A percentile compares a stretch with the other conserved stretches of the same genome.
Evolutionary conservation across 78 protist species (phyloP).

Genomic region (Paratrimastix pyriformis): DNA sequence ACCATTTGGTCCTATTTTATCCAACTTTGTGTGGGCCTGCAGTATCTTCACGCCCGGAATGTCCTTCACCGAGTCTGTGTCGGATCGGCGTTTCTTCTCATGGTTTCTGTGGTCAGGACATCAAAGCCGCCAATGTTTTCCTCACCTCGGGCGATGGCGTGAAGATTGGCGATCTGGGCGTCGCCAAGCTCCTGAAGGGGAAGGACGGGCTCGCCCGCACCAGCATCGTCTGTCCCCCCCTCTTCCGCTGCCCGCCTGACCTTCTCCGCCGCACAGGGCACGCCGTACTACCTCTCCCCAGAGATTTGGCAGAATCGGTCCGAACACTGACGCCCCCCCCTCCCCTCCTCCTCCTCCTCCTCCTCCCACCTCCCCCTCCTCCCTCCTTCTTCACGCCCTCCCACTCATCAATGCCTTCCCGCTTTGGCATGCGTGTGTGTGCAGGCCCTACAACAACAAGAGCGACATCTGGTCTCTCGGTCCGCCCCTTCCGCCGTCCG

Average conservation of each 20-base stretch:
- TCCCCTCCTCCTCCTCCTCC: too few relatives aligned
- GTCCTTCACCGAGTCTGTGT: conserved; percentile 33
- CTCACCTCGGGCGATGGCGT: background rate
- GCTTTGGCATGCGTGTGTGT: too few relatives aligned
- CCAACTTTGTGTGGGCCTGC: conserved; percentile 43
- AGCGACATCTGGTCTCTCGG: conserved; percentile 80
- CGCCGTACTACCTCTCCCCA: conserved; percentile 68
- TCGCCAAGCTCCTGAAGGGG: background rate
- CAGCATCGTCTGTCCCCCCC: too few relatives aligned
- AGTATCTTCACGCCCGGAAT: conserved; percentile 25
- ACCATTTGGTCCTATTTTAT: conserved; percentile 45
- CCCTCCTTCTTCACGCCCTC: too few relatives aligned
- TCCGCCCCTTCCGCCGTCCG: conserved; percentile 9
- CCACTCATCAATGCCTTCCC: too few relatives aligned
- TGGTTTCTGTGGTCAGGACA: conserved; percentile 7
- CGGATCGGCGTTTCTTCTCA: background rate
- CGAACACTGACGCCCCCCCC: too few relatives aligned
- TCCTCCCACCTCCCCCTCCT: too few relatives aligned
- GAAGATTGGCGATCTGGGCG: conserved; percentile 36
- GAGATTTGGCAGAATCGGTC: conserved; percentile 49
- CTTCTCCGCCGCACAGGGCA: too few relatives aligned
- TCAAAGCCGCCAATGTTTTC: conserved; percentile 35
- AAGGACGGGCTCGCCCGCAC: conserved; percentile 13
- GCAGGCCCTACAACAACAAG: conserved; percentile 62
- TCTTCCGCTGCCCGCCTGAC: too few relatives aligned